A percentile compares a stretch with the other conserved stretches of the same genome.
phyloP scores from a whole-genome alignment of 2,329 filamentous ascomycete genomes.

The Setomelanomma holmii region DNA sequence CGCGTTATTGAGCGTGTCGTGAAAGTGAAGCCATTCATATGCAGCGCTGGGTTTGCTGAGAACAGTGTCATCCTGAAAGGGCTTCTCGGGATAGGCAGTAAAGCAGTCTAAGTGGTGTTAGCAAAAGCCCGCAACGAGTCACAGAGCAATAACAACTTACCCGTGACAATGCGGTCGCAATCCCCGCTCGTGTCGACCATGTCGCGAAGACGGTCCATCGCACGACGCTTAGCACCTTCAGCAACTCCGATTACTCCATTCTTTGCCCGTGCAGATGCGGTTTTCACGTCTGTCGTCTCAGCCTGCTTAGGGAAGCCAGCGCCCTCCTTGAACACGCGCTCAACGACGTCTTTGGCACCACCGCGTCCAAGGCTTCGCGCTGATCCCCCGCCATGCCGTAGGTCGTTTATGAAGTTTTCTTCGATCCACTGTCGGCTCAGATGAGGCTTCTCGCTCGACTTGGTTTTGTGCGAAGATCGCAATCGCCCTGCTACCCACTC shows the following conservation, averaged over 20 bases:
- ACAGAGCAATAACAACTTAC: constrained; percentile 26
- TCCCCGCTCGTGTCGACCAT: constrained; percentile 83
- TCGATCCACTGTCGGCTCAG: constrained; percentile 82
- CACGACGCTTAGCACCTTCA: constrained; percentile 74
- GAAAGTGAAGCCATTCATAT: constrained; percentile 96
- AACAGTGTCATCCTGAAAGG: constrained; percentile 91
- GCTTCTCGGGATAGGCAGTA: constrained; percentile 80
- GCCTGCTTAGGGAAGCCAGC: constrained; percentile 75
- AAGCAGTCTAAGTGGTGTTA: constrained; percentile 70
- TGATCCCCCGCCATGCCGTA: constrained; percentile 74
- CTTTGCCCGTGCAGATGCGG: constrained; percentile 61
- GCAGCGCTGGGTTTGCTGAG: constrained; percentile 85
- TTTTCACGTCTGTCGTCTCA: constrained; percentile 55
- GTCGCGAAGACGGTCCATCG: constrained; percentile 74
- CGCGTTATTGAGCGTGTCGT: constrained; percentile 80
- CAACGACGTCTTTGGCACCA: constrained; percentile 75
- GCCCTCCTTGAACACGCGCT: constrained; percentile 79
- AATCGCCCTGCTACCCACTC: constrained; percentile 84
- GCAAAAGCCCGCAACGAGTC: background rate
- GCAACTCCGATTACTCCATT: constrained; percentile 67
- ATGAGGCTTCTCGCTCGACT: constrained; percentile 50
- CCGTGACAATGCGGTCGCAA: constrained; percentile 75
- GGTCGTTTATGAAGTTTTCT: constrained; percentile 70
- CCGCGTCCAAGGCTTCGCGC: constrained; percentile 75
- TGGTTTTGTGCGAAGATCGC: constrained; percentile 51